phyloP scores from a whole-genome alignment of 305 asterid species.

The Fraxinus sp. region DNA sequence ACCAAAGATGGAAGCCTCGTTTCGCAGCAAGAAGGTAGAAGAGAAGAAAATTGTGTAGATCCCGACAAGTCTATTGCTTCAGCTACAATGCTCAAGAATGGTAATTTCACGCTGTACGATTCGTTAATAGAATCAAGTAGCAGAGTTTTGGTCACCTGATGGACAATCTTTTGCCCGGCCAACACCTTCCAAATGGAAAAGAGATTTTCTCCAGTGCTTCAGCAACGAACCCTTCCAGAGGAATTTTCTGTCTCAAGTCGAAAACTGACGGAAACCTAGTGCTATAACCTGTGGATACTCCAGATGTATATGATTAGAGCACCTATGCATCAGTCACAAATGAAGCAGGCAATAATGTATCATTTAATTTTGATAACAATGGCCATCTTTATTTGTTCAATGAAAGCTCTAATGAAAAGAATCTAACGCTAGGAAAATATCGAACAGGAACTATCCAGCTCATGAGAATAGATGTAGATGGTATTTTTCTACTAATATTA shows the following conservation, averaged over 20 bases:
- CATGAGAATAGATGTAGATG: slow-evolving; percentile 17
- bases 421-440: background rate
- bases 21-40: slow-evolving; percentile 5
- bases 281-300: slow-evolving; percentile 26
- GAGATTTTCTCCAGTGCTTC: slow-evolving; percentile 29
- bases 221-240: slow-evolving; percentile 16
- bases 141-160: slow-evolving; percentile 35
- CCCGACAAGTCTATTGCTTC: background rate
- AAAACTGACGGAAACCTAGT: slow-evolving; percentile 41
- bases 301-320: background rate
- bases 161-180: slow-evolving; percentile 23
- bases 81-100: slow-evolving; percentile 35
- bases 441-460: background rate
- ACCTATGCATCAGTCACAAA: background rate
- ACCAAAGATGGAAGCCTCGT: slow-evolving; percentile 28
- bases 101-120: slow-evolving; percentile 34
- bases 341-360: background rate
- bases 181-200: background rate
- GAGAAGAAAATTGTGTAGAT: background rate
- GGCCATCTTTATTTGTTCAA: slow-evolving; percentile 20
- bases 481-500: slow-evolving; percentile 39
- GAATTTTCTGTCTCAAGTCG: slow-evolving; percentile 30
- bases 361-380: slow-evolving; percentile 33
- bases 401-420: background rate
- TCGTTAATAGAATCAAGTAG: slow-evolving; percentile 21